Evolutionary conservation across 2,329 filamentous ascomycete genomes (phyloP).

Genomic region (Chrysoporthe austroafricana): DNA sequence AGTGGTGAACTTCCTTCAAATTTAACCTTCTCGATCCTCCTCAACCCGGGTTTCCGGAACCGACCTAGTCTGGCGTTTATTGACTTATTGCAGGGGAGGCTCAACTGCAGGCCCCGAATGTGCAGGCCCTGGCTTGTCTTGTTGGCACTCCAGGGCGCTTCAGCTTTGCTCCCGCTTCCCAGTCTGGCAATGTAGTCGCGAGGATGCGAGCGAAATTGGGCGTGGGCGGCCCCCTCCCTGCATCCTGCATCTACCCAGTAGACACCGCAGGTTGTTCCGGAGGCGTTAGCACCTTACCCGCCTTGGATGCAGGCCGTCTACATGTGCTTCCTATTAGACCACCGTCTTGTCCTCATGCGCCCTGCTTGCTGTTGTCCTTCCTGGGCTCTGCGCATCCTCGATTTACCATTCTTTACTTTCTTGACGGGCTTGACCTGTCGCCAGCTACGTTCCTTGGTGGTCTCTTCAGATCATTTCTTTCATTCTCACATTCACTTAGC

Average conservation of each 20-base stretch:
- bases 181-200: background rate
- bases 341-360: background rate
- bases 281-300: background rate
- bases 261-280: background rate
- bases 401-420: conserved; percentile 4
- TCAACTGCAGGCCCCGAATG: background rate
- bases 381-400: background rate
- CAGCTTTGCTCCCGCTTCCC: background rate
- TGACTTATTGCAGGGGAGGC: background rate
- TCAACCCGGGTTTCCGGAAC: background rate
- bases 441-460: background rate
- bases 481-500: conserved; percentile 8
- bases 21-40: conserved; percentile 2
- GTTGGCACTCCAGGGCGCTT: background rate
- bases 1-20: background rate
- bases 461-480: conserved; percentile 1
- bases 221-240: conserved; percentile 1
- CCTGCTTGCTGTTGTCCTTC: background rate
- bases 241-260: background rate
- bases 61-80: background rate
- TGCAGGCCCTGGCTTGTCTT: background rate
- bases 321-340: background rate
- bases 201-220: background rate
- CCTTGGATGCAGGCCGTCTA: background rate
- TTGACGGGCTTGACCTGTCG: conserved; percentile 8